Conservation (phyloP, 495 filamentous ascomycete species). For the Penicillium verhagenii region DNA sequence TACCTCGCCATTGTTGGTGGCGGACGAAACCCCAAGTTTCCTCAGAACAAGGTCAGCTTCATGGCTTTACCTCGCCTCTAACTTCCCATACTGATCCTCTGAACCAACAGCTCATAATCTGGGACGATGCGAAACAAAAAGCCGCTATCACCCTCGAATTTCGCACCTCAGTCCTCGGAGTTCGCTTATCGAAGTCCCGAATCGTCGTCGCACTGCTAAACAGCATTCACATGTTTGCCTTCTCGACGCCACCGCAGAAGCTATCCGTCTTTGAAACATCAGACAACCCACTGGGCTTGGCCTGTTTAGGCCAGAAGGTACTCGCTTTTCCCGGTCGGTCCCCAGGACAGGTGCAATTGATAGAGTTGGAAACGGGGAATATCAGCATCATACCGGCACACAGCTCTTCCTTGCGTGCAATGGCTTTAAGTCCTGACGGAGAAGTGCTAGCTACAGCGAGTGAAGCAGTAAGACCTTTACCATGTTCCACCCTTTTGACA, state of each 20-base stretch:
- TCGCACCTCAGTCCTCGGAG: slow-evolving; percentile 70
- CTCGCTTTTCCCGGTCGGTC: slow-evolving; percentile 83
- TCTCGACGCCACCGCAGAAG: slow-evolving; percentile 71
- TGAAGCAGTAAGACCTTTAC: slow-evolving; percentile 60
- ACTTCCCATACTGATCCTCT: background rate
- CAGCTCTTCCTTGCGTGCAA: slow-evolving; percentile 70
- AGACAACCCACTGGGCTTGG: slow-evolving; percentile 81
- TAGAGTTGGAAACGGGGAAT: slow-evolving; percentile 76
- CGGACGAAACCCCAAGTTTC: slow-evolving; percentile 80
- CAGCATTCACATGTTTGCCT: slow-evolving; percentile 80
- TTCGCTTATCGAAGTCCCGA: slow-evolving; percentile 72
- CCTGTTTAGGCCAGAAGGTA: slow-evolving; percentile 67
- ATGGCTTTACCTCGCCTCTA: background rate
- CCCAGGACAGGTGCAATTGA: slow-evolving; percentile 86
- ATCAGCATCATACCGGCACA: slow-evolving; percentile 96
- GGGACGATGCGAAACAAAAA: slow-evolving; percentile 84
- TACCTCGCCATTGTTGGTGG: slow-evolving; percentile 90
- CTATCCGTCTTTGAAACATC: slow-evolving; percentile 78
- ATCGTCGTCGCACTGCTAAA: slow-evolving; percentile 82
- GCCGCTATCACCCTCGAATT: slow-evolving; percentile 72
- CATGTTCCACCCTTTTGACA: background rate
- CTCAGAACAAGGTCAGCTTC: slow-evolving; percentile 73
- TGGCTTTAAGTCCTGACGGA: slow-evolving; percentile 77
- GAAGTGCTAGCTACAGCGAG: slow-evolving; percentile 87
- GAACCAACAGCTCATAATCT: slow-evolving; percentile 69